phyloP scores from a whole-genome alignment of 768 basidiomycete species.

The Coprinopsis strossmayeri region DNA sequence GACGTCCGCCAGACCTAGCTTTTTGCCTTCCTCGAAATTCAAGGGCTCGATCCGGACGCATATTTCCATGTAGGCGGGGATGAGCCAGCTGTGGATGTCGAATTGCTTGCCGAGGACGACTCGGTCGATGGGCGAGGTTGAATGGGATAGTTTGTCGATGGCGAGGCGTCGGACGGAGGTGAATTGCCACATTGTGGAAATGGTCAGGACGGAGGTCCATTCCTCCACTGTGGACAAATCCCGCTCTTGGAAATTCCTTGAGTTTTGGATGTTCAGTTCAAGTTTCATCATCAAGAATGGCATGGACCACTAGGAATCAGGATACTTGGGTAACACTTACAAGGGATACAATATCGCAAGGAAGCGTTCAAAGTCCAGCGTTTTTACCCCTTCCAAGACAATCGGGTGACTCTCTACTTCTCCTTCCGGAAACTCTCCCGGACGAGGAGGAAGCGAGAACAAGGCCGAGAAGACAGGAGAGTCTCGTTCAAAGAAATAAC shows the following conservation, averaged over 20 bases:
- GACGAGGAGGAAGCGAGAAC: constrained; percentile 7
- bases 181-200: constrained; percentile 25
- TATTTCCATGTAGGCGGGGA: constrained; percentile 29
- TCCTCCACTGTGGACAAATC: constrained; percentile 27
- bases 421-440: constrained; percentile 1
- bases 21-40: constrained; percentile 20
- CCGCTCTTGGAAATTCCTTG: constrained; percentile 22
- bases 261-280: too few species aligned
- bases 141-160: constrained; percentile 20
- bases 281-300: too few species aligned
- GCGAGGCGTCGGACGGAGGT: constrained; percentile 24
- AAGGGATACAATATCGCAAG: constrained; percentile 28
- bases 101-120: constrained; percentile 25
- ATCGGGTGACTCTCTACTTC: constrained; percentile 10
- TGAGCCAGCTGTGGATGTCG: constrained; percentile 26
- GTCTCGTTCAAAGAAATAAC: constrained; percentile 48
- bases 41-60: constrained; percentile 22
- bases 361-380: constrained; percentile 25
- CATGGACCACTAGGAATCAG: too few species aligned
- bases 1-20: constrained; percentile 25
- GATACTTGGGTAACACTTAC: too few species aligned
- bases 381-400: constrained; percentile 31
- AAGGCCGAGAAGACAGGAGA: constrained; percentile 20
- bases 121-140: constrained; percentile 22
- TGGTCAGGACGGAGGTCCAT: constrained; percentile 29